A percentile compares a stretch with the other conserved stretches of the same genome.
These are phyloP conservation scores for Eucalyptus melliodora DNA, from an alignment of 345 rosid genomes.

Conservation along the genomic window DNA sequence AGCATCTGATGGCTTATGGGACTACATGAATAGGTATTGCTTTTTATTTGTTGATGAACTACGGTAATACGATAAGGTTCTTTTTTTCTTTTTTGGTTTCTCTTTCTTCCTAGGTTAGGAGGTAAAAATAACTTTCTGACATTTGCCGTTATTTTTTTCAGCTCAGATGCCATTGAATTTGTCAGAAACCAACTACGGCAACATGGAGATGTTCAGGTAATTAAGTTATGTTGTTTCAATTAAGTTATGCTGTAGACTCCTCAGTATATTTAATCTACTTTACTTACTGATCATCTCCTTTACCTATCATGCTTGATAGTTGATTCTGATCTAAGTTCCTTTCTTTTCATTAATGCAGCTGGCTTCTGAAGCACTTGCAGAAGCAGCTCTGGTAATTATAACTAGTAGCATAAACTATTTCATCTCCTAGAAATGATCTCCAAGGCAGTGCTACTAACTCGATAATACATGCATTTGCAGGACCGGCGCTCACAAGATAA, in stretches of 20 bases:
- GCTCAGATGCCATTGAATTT: constrained; percentile 64
- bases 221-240: background rate
- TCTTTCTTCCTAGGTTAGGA: background rate
- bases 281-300: too few species aligned
- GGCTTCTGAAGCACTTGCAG: constrained; percentile 84
- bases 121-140: background rate
- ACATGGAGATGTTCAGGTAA: constrained; percentile 95
- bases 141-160: background rate
- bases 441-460: background rate
- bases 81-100: background rate
- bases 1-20: constrained; percentile 97
- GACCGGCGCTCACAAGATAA: constrained; percentile 72
- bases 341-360: constrained; percentile 30
- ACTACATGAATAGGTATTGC: constrained; percentile 71
- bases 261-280: background rate
- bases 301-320: background rate
- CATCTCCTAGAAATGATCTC: background rate
- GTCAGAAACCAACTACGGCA: constrained; percentile 70
- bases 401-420: background rate
- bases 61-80: background rate
- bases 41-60: background rate
- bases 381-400: constrained; percentile 53
- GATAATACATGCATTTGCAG: constrained; percentile 25
- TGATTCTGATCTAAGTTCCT: background rate
- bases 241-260: background rate